Base-by-base conservation (phyloP, 208 protist species). In the Leishmania tropica region DNA sequence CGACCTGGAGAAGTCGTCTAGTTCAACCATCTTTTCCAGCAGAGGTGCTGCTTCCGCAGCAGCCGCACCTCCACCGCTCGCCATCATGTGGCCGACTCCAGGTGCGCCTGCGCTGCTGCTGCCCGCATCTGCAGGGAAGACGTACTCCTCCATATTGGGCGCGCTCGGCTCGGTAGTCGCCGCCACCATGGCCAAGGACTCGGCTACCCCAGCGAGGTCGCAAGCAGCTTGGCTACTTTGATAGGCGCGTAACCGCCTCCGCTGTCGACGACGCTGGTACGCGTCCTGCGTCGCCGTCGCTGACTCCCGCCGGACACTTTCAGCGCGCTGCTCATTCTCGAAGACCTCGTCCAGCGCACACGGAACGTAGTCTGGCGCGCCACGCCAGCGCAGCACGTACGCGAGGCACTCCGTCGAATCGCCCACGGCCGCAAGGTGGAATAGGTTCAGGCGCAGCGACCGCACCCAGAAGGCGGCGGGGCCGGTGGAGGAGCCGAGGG, bases 401-500 rank as follows among this genome's bases (percentile, higher is more conserved):
- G 88, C 88, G 45, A 86, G 78, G 19, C 85, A 85, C 76, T 91
- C 88, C 1, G 83, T 87, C 8, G 88, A 91, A 80, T 91, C 79
- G 53, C 88, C 88, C 10, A 91, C 62, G 28, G 88, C 88, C 28
- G 83, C 80, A 1, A 85, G 85, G 81, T 91, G 88, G 53, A 91
- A 91, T 35, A 83, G 78, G n/a, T 83, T 88, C 8, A 78, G 68
- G 2, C 65, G 80, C 37, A 82, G 74, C 40, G 82, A 73, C 42
- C 45, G 71, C 40, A 78, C 62, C 75, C 83, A 80, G 65, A 82
- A 80, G 56, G 67, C 83, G 7, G 73, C 48, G 54, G 60, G 28
- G 8, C 75, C 78, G 58, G 54, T 73, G 45, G 78, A 62, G 10
- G 73, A 58, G 78, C 70, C 56, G 65, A 83, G 83, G 31, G 74